Percentiles rank a stretch among this genome's conserved stretches.
phyloP scores from a whole-genome alignment of 495 filamentous ascomycete genomes.

The Amniculicola lignicola region DNA sequence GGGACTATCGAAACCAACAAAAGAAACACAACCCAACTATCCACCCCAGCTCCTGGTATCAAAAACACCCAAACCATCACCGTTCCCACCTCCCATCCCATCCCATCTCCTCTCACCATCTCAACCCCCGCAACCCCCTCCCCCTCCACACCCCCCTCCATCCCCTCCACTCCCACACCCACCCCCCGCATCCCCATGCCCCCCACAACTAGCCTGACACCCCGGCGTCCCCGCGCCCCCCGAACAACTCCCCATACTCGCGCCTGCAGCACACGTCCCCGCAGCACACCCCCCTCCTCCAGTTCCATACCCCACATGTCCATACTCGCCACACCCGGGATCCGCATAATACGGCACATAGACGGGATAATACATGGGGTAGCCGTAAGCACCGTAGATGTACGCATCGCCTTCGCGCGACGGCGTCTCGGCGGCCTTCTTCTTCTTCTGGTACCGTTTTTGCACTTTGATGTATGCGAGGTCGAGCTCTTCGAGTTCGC shows the following conservation, averaged over 20 bases:
- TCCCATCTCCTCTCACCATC: too few species aligned
- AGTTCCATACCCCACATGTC: conserved; percentile 29
- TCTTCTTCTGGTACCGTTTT: conserved; percentile 53
- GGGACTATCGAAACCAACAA: too few species aligned
- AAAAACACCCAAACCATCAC: too few species aligned
- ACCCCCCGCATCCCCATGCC: conserved; percentile 41
- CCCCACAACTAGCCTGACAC: conserved; percentile 39
- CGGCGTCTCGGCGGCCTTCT: conserved; percentile 55
- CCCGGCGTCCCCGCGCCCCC: conserved; percentile 38
- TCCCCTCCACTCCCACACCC: conserved; percentile 41
- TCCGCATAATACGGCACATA: conserved; percentile 56
- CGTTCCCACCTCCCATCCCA: too few species aligned
- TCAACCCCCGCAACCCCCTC: conserved; percentile 44
- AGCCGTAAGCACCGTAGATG: conserved; percentile 51
- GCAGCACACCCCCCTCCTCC: conserved; percentile 44
- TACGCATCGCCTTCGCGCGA: conserved; percentile 52
- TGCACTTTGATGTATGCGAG: conserved; percentile 59
- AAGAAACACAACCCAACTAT: too few species aligned
- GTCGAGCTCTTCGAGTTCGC: conserved; percentile 48
- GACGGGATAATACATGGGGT: conserved; percentile 50
- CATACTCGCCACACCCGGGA: conserved; percentile 36
- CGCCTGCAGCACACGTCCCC: conserved; percentile 53
- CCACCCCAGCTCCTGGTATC: too few species aligned
- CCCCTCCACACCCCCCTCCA: conserved; percentile 40
- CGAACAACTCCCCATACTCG: conserved; percentile 54